Percentiles rank a stretch among this genome's conserved stretches.
phyloP scores from a whole-genome alignment of 2,329 filamentous ascomycete species.

The Colletotrichum cordylinicola region DNA sequence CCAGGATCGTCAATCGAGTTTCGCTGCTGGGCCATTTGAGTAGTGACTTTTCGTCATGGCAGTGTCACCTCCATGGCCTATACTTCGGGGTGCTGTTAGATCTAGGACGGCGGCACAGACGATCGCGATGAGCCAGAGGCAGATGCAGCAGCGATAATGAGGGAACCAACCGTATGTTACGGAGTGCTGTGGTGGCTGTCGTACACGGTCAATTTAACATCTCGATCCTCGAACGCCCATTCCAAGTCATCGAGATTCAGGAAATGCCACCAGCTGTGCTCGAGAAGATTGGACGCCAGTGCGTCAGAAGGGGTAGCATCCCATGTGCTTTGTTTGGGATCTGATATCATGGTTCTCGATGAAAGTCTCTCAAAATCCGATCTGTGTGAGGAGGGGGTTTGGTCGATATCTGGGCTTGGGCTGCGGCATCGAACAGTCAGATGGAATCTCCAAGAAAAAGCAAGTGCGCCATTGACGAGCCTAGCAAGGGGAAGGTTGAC shows the following conservation, averaged over 20 bases:
- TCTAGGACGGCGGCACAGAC: constrained; percentile 1
- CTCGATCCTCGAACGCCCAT: constrained; percentile 23
- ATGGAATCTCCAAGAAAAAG: background rate
- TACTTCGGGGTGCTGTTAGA: background rate
- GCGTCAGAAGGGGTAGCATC: constrained; percentile 11
- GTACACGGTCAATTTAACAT: constrained; percentile 18
- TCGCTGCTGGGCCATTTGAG: background rate
- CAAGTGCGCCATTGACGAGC: background rate
- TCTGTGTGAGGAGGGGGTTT: background rate
- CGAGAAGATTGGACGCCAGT: constrained; percentile 11
- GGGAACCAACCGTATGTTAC: constrained; percentile 13
- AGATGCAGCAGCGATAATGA: background rate
- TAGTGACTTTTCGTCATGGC: background rate
- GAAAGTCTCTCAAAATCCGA: constrained; percentile 4
- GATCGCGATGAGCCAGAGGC: background rate
- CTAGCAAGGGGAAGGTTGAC: background rate
- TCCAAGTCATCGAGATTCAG: constrained; percentile 21
- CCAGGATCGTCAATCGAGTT: background rate
- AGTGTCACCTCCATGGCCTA: background rate
- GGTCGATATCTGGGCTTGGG: constrained; percentile 9
- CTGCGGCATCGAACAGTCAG: constrained; percentile 14
- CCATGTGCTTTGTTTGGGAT: constrained; percentile 12
- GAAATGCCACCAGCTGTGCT: constrained; percentile 13
- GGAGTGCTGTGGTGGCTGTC: background rate
- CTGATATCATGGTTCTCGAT: constrained; percentile 17